These are phyloP conservation scores for Croton setiger DNA, from an alignment of 441 rosid species.

Conservation along the genomic window DNA sequence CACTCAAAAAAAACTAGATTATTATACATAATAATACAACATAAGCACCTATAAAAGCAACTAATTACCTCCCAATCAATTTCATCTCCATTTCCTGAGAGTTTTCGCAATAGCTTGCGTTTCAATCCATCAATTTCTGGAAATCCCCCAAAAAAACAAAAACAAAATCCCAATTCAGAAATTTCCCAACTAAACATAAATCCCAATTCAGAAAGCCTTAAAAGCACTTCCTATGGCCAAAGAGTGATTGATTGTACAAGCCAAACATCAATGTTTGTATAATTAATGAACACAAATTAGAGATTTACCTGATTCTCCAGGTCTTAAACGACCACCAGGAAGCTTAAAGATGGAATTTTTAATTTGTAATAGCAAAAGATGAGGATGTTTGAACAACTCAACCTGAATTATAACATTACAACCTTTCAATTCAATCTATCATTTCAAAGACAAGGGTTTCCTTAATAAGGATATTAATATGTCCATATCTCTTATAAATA, in stretches of 20 bases:
- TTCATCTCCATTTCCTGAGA: conserved; percentile 42
- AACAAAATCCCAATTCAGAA: no score
- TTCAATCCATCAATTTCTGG: conserved; percentile 66
- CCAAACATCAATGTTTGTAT: background rate
- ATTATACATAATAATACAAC: background rate
- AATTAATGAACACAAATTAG: conserved; percentile 11
- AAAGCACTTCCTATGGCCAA: conserved; percentile 3
- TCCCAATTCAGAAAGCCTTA: background rate
- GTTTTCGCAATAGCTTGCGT: conserved; percentile 69
- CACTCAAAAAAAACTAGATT: background rate
- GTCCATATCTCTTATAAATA: no score
- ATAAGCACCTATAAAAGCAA: conserved; percentile 3
- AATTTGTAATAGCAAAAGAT: conserved; percentile 66
- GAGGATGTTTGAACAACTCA: conserved; percentile 87
- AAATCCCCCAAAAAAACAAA: conserved; percentile 9
- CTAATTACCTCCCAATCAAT: conserved; percentile 58
- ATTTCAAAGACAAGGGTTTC: background rate
- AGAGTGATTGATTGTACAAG: background rate
- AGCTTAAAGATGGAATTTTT: conserved; percentile 67
- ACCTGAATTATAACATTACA: conserved; percentile 47
- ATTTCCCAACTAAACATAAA: no score
- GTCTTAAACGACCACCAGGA: conserved; percentile 85
- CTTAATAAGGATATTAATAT: background rate
- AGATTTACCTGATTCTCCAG: conserved; percentile 67
- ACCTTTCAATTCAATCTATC: conserved; percentile 2